phyloP scores from a whole-genome alignment of 2,329 filamentous ascomycete genomes.

The Chaetomium globosum region DNA sequence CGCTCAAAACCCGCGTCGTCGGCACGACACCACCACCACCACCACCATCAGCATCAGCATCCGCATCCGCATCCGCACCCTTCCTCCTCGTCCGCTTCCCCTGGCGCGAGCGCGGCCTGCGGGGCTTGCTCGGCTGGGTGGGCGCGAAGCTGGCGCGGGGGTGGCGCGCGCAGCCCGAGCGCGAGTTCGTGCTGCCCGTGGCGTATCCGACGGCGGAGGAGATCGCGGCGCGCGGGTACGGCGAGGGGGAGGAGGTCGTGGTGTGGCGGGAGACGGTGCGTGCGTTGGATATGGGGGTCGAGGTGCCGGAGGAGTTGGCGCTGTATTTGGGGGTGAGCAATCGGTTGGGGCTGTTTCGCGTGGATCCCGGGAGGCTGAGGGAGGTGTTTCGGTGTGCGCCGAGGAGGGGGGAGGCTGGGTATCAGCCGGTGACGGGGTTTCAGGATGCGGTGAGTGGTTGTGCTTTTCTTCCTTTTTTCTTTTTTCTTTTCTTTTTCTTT shows the following conservation, averaged over 20 bases:
- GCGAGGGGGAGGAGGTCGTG: slow-evolving; percentile 57
- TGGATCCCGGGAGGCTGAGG: slow-evolving; percentile 60
- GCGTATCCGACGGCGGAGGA: slow-evolving; percentile 60
- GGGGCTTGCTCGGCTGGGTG: slow-evolving; percentile 50
- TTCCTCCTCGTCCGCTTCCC: slow-evolving; percentile 71
- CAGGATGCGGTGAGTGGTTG: slow-evolving; percentile 64
- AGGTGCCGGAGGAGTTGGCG: slow-evolving; percentile 64
- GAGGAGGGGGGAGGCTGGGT: slow-evolving; percentile 58
- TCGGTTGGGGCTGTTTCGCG: slow-evolving; percentile 67
- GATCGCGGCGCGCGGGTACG: slow-evolving; percentile 62
- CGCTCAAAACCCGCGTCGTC: slow-evolving; percentile 42
- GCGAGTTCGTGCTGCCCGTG: slow-evolving; percentile 68
- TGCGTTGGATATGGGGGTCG: slow-evolving; percentile 60
- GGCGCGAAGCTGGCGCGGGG: slow-evolving; percentile 57
- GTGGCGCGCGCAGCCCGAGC: slow-evolving; percentile 56
- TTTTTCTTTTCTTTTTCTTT: neutral
- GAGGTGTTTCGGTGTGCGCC: slow-evolving; percentile 65
- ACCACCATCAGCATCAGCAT: too few species aligned
- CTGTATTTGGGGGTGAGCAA: slow-evolving; percentile 69
- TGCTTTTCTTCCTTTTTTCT: neutral
- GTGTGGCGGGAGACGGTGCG: slow-evolving; percentile 64
- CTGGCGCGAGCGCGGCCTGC: slow-evolving; percentile 54
- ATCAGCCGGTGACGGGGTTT: slow-evolving; percentile 67
- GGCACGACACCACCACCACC: too few species aligned
- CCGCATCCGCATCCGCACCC: slow-evolving; percentile 44